phyloP scores from a whole-genome alignment of 2,329 filamentous ascomycete species.

The Didymella glomerata region DNA sequence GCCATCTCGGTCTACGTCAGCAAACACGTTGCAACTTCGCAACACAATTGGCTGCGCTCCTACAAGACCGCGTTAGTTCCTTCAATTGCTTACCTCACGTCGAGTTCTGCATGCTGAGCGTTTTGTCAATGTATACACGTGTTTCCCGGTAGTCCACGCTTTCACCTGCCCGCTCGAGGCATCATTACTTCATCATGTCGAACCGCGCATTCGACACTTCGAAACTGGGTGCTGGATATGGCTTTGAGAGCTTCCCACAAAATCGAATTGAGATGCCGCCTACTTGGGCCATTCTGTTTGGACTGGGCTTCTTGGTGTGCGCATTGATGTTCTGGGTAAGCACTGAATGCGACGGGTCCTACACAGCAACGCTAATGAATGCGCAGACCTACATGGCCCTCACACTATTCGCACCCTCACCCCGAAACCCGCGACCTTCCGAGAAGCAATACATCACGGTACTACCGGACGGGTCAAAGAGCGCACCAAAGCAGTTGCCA shows the following conservation, averaged over 20 bases:
- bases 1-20: constrained; percentile 35
- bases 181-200: constrained; percentile 26
- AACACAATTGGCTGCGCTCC: constrained; percentile 36
- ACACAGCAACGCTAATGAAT: constrained; percentile 8
- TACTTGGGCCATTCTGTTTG: constrained; percentile 44
- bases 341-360: constrained; percentile 1
- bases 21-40: constrained; percentile 50
- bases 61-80: constrained; percentile 20
- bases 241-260: constrained; percentile 38
- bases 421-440: constrained; percentile 74
- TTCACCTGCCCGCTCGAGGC: constrained; percentile 22
- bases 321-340: constrained; percentile 45
- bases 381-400: constrained; percentile 71
- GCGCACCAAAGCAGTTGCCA: constrained; percentile 67
- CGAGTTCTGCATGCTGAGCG: constrained; percentile 14
- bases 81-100: constrained; percentile 8
- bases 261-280: constrained; percentile 41
- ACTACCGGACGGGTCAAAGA: constrained; percentile 67
- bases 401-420: constrained; percentile 79
- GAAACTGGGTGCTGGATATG: constrained; percentile 35
- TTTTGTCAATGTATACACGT: constrained; percentile 31
- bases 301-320: constrained; percentile 32
- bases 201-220: constrained; percentile 41
- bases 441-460: constrained; percentile 89
- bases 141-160: constrained; percentile 30